Percentiles rank a stretch among this genome's conserved stretches.
These are phyloP conservation scores for Didymella exigua DNA, from an alignment of 2,329 filamentous ascomycete species.

Conservation along the genomic window DNA sequence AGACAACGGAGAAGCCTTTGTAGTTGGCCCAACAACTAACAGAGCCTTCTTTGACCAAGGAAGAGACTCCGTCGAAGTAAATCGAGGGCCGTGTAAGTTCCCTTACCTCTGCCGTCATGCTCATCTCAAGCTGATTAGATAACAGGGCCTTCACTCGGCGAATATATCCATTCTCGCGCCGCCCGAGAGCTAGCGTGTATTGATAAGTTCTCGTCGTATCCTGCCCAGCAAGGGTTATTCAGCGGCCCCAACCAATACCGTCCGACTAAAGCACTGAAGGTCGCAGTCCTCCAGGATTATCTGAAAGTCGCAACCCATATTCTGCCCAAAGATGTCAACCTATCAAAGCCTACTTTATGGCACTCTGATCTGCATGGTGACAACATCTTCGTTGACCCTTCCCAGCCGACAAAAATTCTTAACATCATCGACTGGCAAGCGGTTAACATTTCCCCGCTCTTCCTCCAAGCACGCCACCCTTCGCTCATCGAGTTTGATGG, in stretches of 20 bases:
- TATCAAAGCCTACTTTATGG: constrained; percentile 35
- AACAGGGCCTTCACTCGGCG: constrained; percentile 23
- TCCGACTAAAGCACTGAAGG: constrained; percentile 32
- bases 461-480: constrained; percentile 32
- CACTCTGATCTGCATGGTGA: constrained; percentile 41
- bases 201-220: constrained; percentile 22
- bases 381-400: constrained; percentile 44
- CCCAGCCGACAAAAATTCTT: constrained; percentile 35
- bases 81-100: constrained; percentile 27
- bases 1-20: constrained; percentile 18
- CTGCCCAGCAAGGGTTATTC: constrained; percentile 26
- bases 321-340: constrained; percentile 25
- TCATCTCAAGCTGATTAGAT: constrained; percentile 20
- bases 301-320: constrained; percentile 32
- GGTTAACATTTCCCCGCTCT: constrained; percentile 34
- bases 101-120: background rate
- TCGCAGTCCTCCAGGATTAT: constrained; percentile 32
- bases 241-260: constrained; percentile 31
- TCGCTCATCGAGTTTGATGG: constrained; percentile 33
- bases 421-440: constrained; percentile 47
- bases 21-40: constrained; percentile 24
- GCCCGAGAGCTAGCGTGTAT: constrained; percentile 26
- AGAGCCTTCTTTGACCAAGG: constrained; percentile 25
- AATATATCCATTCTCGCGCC: constrained; percentile 21
- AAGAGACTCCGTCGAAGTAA: constrained; percentile 21